Evolutionary conservation across 495 filamentous ascomycete genomes (phyloP).

Genomic region (Neurospora cerealis): DNA sequence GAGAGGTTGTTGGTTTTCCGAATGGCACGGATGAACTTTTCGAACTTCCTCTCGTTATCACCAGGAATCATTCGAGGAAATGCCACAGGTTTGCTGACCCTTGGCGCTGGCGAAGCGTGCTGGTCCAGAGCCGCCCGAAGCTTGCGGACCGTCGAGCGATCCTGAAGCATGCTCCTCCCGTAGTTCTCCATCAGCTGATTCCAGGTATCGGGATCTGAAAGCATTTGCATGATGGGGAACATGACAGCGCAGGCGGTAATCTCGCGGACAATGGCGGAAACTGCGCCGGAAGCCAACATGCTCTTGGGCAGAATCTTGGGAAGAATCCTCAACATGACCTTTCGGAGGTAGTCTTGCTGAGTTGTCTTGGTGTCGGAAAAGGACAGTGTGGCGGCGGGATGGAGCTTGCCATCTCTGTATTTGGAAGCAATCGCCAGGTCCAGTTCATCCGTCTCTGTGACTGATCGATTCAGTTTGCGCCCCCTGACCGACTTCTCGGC

Average conservation of each 20-base stretch:
- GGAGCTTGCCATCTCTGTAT: conserved; percentile 80
- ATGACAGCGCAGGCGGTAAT: conserved; percentile 72
- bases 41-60: conserved; percentile 87
- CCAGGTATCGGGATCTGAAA: conserved; percentile 92
- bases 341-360: conserved; percentile 80
- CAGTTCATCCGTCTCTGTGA: conserved; percentile 94
- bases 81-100: conserved; percentile 46
- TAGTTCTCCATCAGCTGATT: conserved; percentile 89
- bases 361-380: conserved; percentile 71
- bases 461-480: conserved; percentile 70
- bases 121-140: conserved; percentile 89
- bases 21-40: conserved; percentile 86
- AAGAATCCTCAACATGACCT: conserved; percentile 57
- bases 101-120: conserved; percentile 79
- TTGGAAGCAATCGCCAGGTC: conserved; percentile 89
- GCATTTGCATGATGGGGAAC: conserved; percentile 56
- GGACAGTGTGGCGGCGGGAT: conserved; percentile 75
- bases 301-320: conserved; percentile 63
- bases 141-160: conserved; percentile 90
- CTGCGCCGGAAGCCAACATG: conserved; percentile 67
- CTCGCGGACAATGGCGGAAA: conserved; percentile 72
- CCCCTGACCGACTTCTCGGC: conserved; percentile 84
- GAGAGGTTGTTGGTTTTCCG: conserved; percentile 85
- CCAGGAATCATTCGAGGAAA: conserved; percentile 47
- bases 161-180: conserved; percentile 79